Evolutionary conservation across 371 early-diverging fungal genomes (phyloP), one percentile per base, ranked within the genome.

Genomic region (Caulochytrium protostelioides): DNA sequence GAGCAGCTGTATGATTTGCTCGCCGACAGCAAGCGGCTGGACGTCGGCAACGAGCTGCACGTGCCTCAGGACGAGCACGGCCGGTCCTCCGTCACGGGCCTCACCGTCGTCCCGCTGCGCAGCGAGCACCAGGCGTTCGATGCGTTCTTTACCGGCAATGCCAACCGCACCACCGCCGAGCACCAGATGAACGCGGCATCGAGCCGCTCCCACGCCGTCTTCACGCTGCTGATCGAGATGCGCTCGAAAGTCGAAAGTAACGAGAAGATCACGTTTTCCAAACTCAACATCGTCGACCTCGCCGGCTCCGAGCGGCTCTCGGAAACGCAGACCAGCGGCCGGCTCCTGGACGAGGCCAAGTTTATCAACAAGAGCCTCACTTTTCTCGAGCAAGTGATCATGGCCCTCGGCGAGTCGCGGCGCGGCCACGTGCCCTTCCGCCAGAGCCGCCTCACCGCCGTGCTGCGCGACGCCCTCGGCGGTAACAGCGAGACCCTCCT

Each of bases 281-380:
- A 68, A 42, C 49, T 76, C 22, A 67, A 65, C 33, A 42, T 76
- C 37, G 71, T 76, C 9, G 77, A 76, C 57, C 45, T 76, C 20
- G 77, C 77, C 14, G 77, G 77, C 6, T 64, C 65, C 16, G 77
- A 76, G 41, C 54, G 67, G 27, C 35, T 68, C 3, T 59, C 65
- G n/a, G 62, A 66, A 34, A 65, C 65, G 1, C 55, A 63, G 19
- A 59, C 60, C 1, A 47, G 52, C 2, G 64, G 68, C 17, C 20
- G 49, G 12, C 49, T 59, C 8, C 33, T 72, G 22, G 59, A 64
- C 41, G 77, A 76, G 46, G 72, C 77, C 9, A 66, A 59, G 51
- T 64, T 56, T 63, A 76, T 76, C 38, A 76, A 76, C 57, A 65
- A 61, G 47, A 62, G 63, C 12, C 49, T 76, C 6, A 62, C 73